Base-by-base conservation (phyloP, 176 grass and related monocot species). In the Dactylis glomerata region DNA sequence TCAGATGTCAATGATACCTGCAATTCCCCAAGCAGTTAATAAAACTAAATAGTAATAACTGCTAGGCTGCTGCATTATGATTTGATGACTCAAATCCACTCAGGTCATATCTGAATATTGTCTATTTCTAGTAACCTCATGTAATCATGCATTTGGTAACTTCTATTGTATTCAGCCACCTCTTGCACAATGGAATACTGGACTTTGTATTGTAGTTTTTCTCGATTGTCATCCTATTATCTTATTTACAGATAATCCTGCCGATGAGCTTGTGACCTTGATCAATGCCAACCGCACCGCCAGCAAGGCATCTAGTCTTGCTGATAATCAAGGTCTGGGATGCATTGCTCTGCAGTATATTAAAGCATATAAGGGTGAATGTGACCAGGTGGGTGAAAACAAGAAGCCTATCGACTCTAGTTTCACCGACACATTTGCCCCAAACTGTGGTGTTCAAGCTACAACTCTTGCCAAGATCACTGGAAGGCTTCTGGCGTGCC, bases 311-410 rank as follows among this genome's bases (percentile, higher is more conserved):
- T 68, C 84, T n/a, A 5, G 75, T 33, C 84, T 96, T 56, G 77
- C 75, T 0, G 93, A 96, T 37, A 96, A 94, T 77, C 91, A 83
- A 65, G 96, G 93, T 45, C 86, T 94, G 19, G 96, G 93, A 62
- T 99, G 96, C 88, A 77, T 99, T 22, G 91, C 93, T n/a, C 89
- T 99, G 23, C 61, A 99, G 78, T 94, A 96, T 88, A 96, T 96
- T 77, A 96, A 96, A 88, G 96, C 87, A 42, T 99, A 96, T 2
- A 6, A 88, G 64, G 96, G 96, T 49, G 87, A 96, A 15, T 99
- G 96, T 46, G 15, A 77, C 30, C 73, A 88, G 32, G 91, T 99
- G 34, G 81, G 88, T 19, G 63, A 59, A 38, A 85, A 70, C 30
- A 99, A 94, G 87, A 99, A 94, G 78, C 96, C 96, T 16, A 6